Base-by-base conservation (phyloP, 805 yeast species). In the Isabelozyma pseudorhagii region DNA sequence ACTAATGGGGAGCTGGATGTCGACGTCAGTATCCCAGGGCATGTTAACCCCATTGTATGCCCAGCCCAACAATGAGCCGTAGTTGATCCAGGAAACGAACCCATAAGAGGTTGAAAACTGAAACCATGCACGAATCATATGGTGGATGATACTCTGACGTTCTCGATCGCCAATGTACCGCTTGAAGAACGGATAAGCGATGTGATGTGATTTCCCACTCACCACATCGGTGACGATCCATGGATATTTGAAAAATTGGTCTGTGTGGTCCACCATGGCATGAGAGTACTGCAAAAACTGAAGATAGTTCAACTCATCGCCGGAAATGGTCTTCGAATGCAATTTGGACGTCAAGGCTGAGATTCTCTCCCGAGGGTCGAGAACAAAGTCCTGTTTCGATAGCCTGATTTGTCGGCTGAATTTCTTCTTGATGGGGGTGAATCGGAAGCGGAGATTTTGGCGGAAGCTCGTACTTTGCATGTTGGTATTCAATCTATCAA, bases 71-170 rank as follows among this genome's bases (percentile, higher is more conserved):
- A 66, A 52, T 14, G 64, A 59, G 2, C 68, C 70, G 44, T 63
- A 61, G 42, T 64, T 63, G 27, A 66, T 53, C 70, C 70, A 66
- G 17, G 61, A 51, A 9, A 61, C 61, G 13, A 63, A 59, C 8
- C 59, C 68, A 38, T 60, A 55, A 8, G 67, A 53, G 48, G 67
- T 69, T 8, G 72, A 63, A 50, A 69, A 69, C 46, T 62, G 60
- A 63, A 69, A 69, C 75, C 75, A 69, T 5, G 61, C 60, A 17
- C 71, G 53, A 44, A 66, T 59, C 69, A 69, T 67, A 48, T 69
- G 74, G 41, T 69, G 75, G 36, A 69, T 57, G 10, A 70, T 60
- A 51, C 69, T 60, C 47, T 68, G 74, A 38, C 73, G 60, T 54
- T 71, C 76, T 27, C 70, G 54, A 44, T 63, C 63, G 13, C 66